Evolutionary conservation across 352 stramenopile genomes (phyloP), one percentile per base, ranked within the genome.

Genomic region (Phytophthora sp.): DNA sequence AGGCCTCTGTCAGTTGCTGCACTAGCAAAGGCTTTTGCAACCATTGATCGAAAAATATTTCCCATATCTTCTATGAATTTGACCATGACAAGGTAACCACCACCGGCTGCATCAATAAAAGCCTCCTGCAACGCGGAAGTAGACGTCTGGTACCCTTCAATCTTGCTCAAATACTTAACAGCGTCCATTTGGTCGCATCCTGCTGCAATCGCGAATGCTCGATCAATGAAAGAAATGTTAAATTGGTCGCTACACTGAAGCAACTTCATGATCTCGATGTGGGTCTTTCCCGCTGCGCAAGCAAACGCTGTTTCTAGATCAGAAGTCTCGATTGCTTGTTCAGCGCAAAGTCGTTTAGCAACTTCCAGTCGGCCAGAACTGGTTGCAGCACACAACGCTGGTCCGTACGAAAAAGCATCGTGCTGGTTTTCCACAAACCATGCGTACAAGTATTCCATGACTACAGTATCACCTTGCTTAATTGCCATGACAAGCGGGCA

Each of bases 401-500:
- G 15, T 17, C 13, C 41, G 13, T 20, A 48, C 2, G 21, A n/a
- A n/a, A n/a, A n/a, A n/a, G n/a, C n/a, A n/a, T 24, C 15, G 23
- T 17, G 12, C 17, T 43, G 4, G 37, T 43, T 15, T n/a, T n/a
- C n/a, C n/a, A n/a, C n/a, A n/a, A n/a, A n/a, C n/a, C n/a, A n/a
- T 15, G 41, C 41, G 20, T 49, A 34, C 41, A 49, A 24, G 20
- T 38, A 51, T 9, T 51, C 17, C 10, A 24, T 13, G n/a, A 39
- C 9, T 24, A 38, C 26, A 24, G 12, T 12, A n/a, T 37, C 15
- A 6, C 48, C 26, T 15, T 30, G 24, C 18, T 41, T 31, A n/a
- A 48, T 48, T n/a, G 50, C 50, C 7, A 10, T 37, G 10, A 21
- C 50, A 58, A 58, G 50, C 18, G 24, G 50, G 5, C 50, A 49